phyloP scores from a whole-genome alignment of 2,329 filamentous ascomycete species.

The Fusarium nematophilum region DNA sequence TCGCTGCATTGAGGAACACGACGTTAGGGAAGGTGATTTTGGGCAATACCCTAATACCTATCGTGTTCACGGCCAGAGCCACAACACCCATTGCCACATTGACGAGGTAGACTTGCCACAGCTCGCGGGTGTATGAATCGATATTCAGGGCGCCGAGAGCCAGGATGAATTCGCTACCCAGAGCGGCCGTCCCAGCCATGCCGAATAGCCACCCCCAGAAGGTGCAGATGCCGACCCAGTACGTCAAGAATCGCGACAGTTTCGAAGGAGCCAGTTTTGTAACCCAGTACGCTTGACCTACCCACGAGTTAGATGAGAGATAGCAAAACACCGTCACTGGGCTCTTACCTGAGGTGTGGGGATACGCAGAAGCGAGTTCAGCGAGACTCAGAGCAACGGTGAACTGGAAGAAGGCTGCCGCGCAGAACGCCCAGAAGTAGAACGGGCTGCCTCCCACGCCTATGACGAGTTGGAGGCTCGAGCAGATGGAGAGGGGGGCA shows the following conservation, averaged over 20 bases:
- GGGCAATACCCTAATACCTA: background rate
- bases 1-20: background rate
- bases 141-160: background rate
- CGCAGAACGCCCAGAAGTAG: background rate
- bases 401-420: background rate
- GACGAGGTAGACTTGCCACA: slow-evolving; percentile 1
- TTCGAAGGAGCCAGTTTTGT: background rate
- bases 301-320: too few species aligned
- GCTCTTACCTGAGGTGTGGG: background rate
- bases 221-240: background rate
- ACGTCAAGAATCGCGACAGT: background rate
- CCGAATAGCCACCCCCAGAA: background rate
- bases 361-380: background rate
- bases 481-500: background rate
- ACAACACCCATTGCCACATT: background rate
- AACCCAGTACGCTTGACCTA: slow-evolving; percentile 1
- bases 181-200: background rate
- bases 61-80: background rate
- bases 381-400: background rate
- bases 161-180: background rate
- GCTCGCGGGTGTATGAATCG: background rate
- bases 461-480: background rate
- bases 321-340: background rate
- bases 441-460: slow-evolving; percentile 4
- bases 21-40: background rate